Conservation (phyloP, 2,329 filamentous ascomycete species). For the Tolypocladium album region DNA sequence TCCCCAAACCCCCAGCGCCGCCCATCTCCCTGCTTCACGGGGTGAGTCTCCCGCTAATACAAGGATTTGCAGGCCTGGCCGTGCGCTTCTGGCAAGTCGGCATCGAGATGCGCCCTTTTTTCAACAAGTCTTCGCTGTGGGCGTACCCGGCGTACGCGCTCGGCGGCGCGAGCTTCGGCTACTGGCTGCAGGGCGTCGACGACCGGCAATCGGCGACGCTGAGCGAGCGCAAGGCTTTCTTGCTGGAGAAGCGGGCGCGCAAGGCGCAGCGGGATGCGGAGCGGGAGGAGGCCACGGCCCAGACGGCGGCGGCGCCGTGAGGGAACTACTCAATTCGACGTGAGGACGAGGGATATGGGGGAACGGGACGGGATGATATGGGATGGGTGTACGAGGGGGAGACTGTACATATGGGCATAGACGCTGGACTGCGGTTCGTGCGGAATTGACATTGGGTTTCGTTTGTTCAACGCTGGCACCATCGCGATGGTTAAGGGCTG, state of each 20-base stretch:
- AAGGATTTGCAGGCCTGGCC: constrained; percentile 57
- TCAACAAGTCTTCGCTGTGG: constrained; percentile 76
- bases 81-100: constrained; percentile 94
- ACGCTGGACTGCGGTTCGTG: background rate
- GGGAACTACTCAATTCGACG: background rate
- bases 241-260: constrained; percentile 84
- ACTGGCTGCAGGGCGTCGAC: constrained; percentile 92
- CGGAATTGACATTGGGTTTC: background rate
- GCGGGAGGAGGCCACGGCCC: background rate
- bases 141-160: constrained; percentile 83
- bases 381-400: background rate
- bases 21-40: background rate
- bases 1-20: background rate
- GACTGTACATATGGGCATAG: constrained; percentile 3
- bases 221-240: constrained; percentile 62
- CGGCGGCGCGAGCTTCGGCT: constrained; percentile 84
- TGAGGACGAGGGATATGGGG: background rate
- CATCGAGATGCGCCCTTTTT: constrained; percentile 94
- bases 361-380: background rate
- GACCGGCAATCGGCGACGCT: constrained; percentile 69
- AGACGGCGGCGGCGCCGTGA: background rate
- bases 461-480: background rate
- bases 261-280: constrained; percentile 30
- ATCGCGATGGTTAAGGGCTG: background rate
- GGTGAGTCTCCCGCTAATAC: background rate